Evolutionary conservation across 139 green algal species (phyloP).

Genomic region (Deuterostichococcus epilithicus): DNA sequence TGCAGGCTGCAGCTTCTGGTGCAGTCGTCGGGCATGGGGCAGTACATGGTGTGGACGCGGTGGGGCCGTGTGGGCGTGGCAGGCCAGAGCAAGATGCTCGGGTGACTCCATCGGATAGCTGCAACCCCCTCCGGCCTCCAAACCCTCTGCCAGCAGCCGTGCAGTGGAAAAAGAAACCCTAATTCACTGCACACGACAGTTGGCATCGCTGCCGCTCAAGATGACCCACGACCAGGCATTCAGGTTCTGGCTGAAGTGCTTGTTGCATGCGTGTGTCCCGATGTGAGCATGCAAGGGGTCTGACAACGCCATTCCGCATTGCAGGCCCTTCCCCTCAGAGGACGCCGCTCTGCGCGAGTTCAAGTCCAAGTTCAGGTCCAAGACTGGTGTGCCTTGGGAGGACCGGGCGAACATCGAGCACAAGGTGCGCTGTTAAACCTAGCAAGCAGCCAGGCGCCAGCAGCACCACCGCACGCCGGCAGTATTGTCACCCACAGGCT

Average conservation of each 20-base stretch:
- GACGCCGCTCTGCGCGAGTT: constrained; percentile 15
- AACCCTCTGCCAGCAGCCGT: too few relatives aligned
- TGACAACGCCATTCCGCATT: too few relatives aligned
- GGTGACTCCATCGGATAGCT: neutral
- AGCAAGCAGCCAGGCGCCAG: too few relatives aligned
- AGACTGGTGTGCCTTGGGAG: constrained; percentile 17
- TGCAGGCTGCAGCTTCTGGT: constrained; percentile 8
- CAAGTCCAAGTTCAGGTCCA: constrained; percentile 26
- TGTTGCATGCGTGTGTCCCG: constrained; percentile 13
- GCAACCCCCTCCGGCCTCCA: too few relatives aligned
- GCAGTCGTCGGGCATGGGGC: neutral
- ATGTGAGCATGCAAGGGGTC: too few relatives aligned
- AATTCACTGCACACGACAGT: too few relatives aligned
- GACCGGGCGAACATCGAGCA: constrained; percentile 10
- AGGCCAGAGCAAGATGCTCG: constrained; percentile 15
- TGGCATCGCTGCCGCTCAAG: too few relatives aligned
- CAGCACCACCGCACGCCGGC: too few relatives aligned
- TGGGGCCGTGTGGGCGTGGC: constrained; percentile 35
- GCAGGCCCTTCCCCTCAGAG: neutral
- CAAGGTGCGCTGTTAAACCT: too few relatives aligned
- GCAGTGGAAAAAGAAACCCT: too few relatives aligned
- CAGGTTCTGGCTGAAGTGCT: constrained; percentile 4
- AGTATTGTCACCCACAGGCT: too few relatives aligned
- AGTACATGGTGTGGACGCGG: constrained; percentile 28
- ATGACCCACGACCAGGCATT: neutral